Evolutionary conservation across 75 land plant species (phyloP).

Genomic region (Sequoia sempervirens): DNA sequence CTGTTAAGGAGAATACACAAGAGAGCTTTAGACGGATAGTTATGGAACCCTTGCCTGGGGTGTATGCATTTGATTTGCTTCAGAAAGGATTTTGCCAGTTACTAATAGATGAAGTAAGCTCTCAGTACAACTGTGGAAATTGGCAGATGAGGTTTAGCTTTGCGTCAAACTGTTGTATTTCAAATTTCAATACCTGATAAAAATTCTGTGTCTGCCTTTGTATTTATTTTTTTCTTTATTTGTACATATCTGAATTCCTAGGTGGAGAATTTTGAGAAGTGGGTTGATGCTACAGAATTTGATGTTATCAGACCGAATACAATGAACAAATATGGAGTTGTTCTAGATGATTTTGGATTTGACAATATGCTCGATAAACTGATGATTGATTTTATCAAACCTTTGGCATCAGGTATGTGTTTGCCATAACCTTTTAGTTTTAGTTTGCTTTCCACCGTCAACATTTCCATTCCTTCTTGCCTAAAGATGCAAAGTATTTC

Average conservation of each 20-base stretch:
- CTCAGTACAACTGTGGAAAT: neutral
- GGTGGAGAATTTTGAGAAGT: slow-evolving; percentile 48
- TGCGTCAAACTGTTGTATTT: neutral
- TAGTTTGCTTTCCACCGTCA: neutral
- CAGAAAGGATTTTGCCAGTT: slow-evolving; percentile 39
- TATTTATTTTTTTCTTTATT: neutral
- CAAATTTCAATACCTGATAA: neutral
- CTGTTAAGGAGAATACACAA: slow-evolving; percentile 42
- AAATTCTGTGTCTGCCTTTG: neutral
- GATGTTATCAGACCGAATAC: slow-evolving; percentile 42
- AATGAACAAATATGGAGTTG: slow-evolving; percentile 51
- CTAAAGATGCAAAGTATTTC: neutral
- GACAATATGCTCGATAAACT: slow-evolving; percentile 35
- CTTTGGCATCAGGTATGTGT: slow-evolving; percentile 35
- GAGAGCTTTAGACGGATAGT: slow-evolving; percentile 35
- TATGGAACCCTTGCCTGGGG: slow-evolving; percentile 48
- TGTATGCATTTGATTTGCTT: slow-evolving; percentile 48
- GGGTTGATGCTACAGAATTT: slow-evolving; percentile 32
- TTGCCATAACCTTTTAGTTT: slow-evolving; percentile 1
- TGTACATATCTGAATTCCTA: slow-evolving; percentile 7
- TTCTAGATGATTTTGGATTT: slow-evolving; percentile 48
- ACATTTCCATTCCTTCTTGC: neutral
- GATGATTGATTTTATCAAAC: slow-evolving; percentile 33
- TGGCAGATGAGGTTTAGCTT: neutral
- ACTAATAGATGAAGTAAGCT: slow-evolving; percentile 38